Percentiles rank a stretch among this genome's conserved stretches.
Conservation (phyloP, 805 yeast genomes). For the Schwanniomyces pseudopolymorphus region DNA sequence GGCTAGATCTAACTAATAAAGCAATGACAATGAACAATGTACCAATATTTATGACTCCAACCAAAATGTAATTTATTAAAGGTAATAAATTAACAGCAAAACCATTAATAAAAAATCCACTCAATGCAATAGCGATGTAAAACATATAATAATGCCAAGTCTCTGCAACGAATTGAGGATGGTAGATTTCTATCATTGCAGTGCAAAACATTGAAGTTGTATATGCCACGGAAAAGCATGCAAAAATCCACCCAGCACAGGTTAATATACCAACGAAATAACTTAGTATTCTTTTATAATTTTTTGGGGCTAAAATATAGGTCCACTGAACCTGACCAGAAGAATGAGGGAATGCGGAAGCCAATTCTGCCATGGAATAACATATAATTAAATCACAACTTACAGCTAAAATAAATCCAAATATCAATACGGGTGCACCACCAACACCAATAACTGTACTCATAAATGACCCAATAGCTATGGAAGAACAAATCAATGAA, state of each 20-base stretch:
- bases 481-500: slow-evolving; percentile 18
- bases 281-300: slow-evolving; percentile 21
- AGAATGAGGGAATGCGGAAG: slow-evolving; percentile 32
- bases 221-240: slow-evolving; percentile 16
- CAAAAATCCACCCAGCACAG: slow-evolving; percentile 24
- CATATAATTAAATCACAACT: slow-evolving; percentile 16
- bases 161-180: slow-evolving; percentile 15
- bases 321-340: slow-evolving; percentile 38
- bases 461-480: slow-evolving; percentile 21
- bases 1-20: slow-evolving; percentile 16
- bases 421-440: slow-evolving; percentile 19
- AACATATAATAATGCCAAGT: slow-evolving; percentile 17
- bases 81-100: slow-evolving; percentile 15
- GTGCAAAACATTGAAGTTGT: slow-evolving; percentile 15
- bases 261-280: slow-evolving; percentile 28
- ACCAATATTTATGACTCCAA: slow-evolving; percentile 18
- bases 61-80: slow-evolving; percentile 14
- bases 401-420: slow-evolving; percentile 19
- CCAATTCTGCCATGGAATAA: slow-evolving; percentile 25
- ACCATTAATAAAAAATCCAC: slow-evolving; percentile 11
- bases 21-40: slow-evolving; percentile 20
- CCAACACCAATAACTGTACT: slow-evolving; percentile 22
- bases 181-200: slow-evolving; percentile 14
- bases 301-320: slow-evolving; percentile 23
- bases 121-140: slow-evolving; percentile 11